These are phyloP conservation scores for Penicillium maclennaniae DNA, from an alignment of 495 filamentous ascomycete genomes.

Conservation along the genomic window DNA sequence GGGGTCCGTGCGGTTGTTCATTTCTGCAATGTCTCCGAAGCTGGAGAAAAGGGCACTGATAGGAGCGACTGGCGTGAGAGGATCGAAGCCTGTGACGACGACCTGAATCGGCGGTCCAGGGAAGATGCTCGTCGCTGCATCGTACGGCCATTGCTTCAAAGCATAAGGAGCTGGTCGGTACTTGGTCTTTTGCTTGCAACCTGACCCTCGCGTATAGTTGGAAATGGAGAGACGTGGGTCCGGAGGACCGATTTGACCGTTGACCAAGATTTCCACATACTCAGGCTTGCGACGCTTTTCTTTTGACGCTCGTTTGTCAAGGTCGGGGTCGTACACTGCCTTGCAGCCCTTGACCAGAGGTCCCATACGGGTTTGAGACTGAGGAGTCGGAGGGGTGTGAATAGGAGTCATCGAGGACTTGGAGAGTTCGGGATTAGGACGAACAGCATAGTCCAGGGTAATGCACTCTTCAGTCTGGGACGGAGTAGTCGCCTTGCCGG, in stretches of 20 bases:
- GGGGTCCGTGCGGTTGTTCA: constrained; percentile 88
- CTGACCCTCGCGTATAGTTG: constrained; percentile 53
- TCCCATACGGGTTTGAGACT: constrained; percentile 59
- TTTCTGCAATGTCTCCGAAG: constrained; percentile 84
- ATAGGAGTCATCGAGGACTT: constrained; percentile 44
- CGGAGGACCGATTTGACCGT: constrained; percentile 61
- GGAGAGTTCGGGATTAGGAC: constrained; percentile 12
- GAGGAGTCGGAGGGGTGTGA: constrained; percentile 47
- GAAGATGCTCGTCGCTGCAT: constrained; percentile 74
- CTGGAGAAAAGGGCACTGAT: constrained; percentile 76
- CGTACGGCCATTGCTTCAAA: constrained; percentile 72
- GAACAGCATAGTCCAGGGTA: constrained; percentile 10
- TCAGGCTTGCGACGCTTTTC: constrained; percentile 67
- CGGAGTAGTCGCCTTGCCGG: constrained; percentile 54
- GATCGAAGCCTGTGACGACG: constrained; percentile 90
- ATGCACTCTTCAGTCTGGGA: constrained; percentile 34
- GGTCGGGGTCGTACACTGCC: constrained; percentile 70
- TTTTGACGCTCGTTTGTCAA: constrained; percentile 56
- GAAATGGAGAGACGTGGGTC: constrained; percentile 73
- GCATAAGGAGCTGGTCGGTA: constrained; percentile 74
- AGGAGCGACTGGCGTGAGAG: constrained; percentile 72
- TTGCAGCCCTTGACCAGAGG: constrained; percentile 63
- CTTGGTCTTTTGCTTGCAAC: constrained; percentile 67
- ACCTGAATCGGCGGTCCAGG: constrained; percentile 86
- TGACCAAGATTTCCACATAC: constrained; percentile 65